phyloP scores from a whole-genome alignment of 2,329 filamentous ascomycete species.

The Aspergillus sp. region DNA sequence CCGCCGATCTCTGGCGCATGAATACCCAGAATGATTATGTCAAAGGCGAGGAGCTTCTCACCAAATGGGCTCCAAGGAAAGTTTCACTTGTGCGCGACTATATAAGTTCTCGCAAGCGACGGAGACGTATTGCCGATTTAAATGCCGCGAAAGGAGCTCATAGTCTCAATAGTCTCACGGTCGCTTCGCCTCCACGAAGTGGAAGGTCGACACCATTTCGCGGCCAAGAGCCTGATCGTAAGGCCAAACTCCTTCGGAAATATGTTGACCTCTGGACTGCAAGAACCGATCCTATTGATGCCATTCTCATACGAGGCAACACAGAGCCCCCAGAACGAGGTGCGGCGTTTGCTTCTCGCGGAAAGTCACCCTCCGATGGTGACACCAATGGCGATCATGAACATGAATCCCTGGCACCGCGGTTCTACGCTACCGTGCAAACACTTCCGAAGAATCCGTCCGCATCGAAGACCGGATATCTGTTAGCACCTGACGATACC shows the following conservation, averaged over 20 bases:
- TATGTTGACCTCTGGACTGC: constrained; percentile 45
- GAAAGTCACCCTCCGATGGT: constrained; percentile 21
- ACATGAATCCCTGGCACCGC: constrained; percentile 52
- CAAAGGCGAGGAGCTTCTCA: constrained; percentile 87
- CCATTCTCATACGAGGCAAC: constrained; percentile 44
- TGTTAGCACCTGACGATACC: constrained; percentile 79
- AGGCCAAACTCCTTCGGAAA: constrained; percentile 40
- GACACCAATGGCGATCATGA: constrained; percentile 29
- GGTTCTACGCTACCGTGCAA: constrained; percentile 73
- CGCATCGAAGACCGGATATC: constrained; percentile 81
- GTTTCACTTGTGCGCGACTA: constrained; percentile 90
- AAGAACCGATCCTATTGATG: constrained; percentile 41
- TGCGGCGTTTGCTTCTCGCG: constrained; percentile 30
- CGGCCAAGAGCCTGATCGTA: constrained; percentile 37
- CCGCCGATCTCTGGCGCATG: constrained; percentile 93
- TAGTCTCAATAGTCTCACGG: constrained; percentile 38
- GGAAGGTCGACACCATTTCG: constrained; percentile 39
- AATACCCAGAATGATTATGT: constrained; percentile 94
- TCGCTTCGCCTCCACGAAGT: constrained; percentile 34
- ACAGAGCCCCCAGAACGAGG: constrained; percentile 46
- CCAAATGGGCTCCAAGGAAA: constrained; percentile 82
- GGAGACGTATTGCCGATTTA: constrained; percentile 73
- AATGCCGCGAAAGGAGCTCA: constrained; percentile 58
- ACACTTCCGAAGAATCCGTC: constrained; percentile 77
- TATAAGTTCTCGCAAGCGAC: constrained; percentile 71